Percentiles rank a stretch among this genome's conserved stretches.
Evolutionary conservation across 2,329 filamentous ascomycete species (phyloP).

Genomic region (Aspergillus tubingensis): DNA sequence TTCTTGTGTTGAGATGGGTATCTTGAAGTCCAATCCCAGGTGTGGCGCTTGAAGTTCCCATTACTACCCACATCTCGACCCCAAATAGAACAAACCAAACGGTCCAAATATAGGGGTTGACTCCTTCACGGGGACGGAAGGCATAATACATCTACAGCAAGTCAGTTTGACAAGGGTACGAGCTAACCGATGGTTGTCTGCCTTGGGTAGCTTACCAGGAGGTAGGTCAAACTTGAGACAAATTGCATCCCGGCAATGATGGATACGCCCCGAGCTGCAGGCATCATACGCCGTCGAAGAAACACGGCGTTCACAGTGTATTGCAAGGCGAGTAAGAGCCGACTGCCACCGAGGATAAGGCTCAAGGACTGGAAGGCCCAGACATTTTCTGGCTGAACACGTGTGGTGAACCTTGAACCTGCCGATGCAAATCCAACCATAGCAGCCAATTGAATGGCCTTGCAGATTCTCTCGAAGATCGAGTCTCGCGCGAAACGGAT

Average conservation of each 20-base stretch:
- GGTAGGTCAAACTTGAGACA: constrained; percentile 30
- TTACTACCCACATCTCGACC: constrained; percentile 55
- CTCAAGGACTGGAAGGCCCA: constrained; percentile 49
- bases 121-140: constrained; percentile 27
- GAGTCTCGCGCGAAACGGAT: constrained; percentile 67
- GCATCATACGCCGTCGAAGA: constrained; percentile 29
- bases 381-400: constrained; percentile 41
- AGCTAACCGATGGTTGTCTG: background rate
- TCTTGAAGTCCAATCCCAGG: constrained; percentile 61
- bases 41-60: constrained; percentile 57
- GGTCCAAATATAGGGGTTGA: constrained; percentile 42
- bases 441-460: constrained; percentile 62
- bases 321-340: constrained; percentile 56
- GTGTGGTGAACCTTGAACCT: constrained; percentile 50
- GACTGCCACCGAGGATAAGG: constrained; percentile 53
- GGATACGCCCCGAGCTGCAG: constrained; percentile 29
- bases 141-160: constrained; percentile 36
- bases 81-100: constrained; percentile 59
- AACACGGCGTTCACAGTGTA: constrained; percentile 48
- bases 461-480: constrained; percentile 62
- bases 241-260: constrained; percentile 34
- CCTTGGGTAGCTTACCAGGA: constrained; percentile 25
- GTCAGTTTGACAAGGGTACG: constrained; percentile 7
- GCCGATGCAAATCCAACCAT: constrained; percentile 68
- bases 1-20: constrained; percentile 64